phyloP scores from a whole-genome alignment of 2,329 filamentous ascomycete species.

The Pyrenophora graminea region DNA sequence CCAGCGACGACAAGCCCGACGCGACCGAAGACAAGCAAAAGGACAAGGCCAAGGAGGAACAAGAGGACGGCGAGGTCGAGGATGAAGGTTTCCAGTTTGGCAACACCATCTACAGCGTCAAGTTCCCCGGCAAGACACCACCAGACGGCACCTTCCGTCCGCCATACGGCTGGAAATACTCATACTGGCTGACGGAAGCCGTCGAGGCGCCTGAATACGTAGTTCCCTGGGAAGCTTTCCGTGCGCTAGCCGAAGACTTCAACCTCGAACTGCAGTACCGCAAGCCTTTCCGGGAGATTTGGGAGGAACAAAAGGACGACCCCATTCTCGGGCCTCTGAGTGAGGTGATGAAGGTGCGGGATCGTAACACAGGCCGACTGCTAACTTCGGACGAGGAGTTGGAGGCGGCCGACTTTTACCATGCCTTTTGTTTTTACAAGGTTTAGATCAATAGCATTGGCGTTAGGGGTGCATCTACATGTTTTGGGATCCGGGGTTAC shows the following conservation, averaged over 20 bases:
- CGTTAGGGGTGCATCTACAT: neutral
- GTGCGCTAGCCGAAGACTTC: slow-evolving; percentile 92
- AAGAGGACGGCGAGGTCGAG: slow-evolving; percentile 53
- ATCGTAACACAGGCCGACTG: slow-evolving; percentile 67
- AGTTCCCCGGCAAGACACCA: slow-evolving; percentile 82
- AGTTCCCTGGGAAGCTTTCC: slow-evolving; percentile 97
- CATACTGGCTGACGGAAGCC: slow-evolving; percentile 92
- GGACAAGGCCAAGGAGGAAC: slow-evolving; percentile 49
- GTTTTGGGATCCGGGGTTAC: too few species aligned
- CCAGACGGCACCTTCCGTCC: slow-evolving; percentile 89
- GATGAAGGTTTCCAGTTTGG: slow-evolving; percentile 73
- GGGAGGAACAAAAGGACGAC: slow-evolving; percentile 89
- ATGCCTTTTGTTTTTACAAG: slow-evolving; percentile 97
- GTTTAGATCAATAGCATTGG: slow-evolving; percentile 56
- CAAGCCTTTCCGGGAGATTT: slow-evolving; percentile 87
- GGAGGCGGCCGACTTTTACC: slow-evolving; percentile 83
- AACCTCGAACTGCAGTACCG: slow-evolving; percentile 95
- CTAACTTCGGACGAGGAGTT: slow-evolving; percentile 83
- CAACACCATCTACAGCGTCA: slow-evolving; percentile 88
- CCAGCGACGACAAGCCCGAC: slow-evolving; percentile 27
- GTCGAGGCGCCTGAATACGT: slow-evolving; percentile 98
- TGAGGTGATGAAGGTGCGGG: slow-evolving; percentile 93
- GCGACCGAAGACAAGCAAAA: slow-evolving; percentile 26
- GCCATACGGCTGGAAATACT: slow-evolving; percentile 97
- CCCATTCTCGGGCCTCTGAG: slow-evolving; percentile 78